Evolutionary conservation across 2,329 filamentous ascomycete genomes (phyloP), one percentile per base, ranked within the genome.

Genomic region (Fusarium oxysporum): DNA sequence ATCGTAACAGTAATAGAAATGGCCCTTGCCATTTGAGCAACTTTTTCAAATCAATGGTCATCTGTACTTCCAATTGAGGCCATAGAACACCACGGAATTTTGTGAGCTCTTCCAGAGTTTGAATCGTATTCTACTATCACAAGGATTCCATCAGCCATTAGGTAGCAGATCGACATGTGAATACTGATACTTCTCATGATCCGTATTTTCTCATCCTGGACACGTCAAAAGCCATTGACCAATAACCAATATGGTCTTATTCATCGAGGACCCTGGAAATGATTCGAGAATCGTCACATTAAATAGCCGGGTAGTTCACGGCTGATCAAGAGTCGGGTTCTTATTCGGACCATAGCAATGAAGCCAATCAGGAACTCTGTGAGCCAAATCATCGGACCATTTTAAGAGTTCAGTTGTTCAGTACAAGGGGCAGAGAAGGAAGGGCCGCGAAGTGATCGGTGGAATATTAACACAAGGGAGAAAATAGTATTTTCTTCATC

Each of bases 231-330:
- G 45, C 43, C 57, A 77, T 77, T 76, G 68, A 66, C 75, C 76
- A 78, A 78, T 76, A 57, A 44, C 50, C 56, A 64, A 45, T 8
- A 57, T 74, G 72, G 66, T 37, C 76, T 78, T 78, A 78, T 78
- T 77, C 76, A 78, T 78, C 73, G 50, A 74, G 57, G 71, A 72
- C 65, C 70, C 68, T 69, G 67, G 65, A 70, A 72, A 72, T 66
- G 71, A 68, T 70, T 68, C 69, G 71, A 74, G 75, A 38, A 77
- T 72, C 64, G 71, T 72, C 60, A 70, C 54, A 76, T 43, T 32
- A 44, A 53, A 65, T 65, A 67, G 53, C 65, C 64, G 65, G 62
- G 38, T 53, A 41, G 56, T 71, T 61, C 47, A 68, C 71, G 50
- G 71, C 59, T 63, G 60, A 69, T 72, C 33, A 37, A 54, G 19